Evolutionary conservation across 352 stramenopile species (phyloP), one percentile per base, ranked within the genome.

Genomic region (Globisporangium takayamanum): DNA sequence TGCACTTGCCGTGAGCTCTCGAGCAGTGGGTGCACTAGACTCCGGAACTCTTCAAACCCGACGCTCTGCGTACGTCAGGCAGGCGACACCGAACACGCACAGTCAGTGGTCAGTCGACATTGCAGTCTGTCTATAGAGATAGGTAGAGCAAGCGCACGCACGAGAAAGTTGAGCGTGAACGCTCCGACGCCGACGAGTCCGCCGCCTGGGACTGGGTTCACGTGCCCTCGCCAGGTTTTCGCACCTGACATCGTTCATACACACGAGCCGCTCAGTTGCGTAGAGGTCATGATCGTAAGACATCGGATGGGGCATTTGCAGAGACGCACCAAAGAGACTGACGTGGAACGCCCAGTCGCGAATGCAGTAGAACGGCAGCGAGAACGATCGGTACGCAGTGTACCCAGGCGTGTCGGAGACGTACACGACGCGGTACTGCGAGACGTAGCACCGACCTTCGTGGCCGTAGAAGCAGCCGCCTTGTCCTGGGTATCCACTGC

Each of bases 401-500:
- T 68, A 66, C 3, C 57, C 63, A 0, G 53, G 28, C 11, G 51
- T 56, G 25, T 84, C 63, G 25, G 80, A 80, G 18, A 92, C 78
- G 44, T 80, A 88, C 18, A 92, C 83, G 33, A 83, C 55, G 37
- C 83, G 78, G 62, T 92, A 92, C 60, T 92, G 83, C 16, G 83
- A 92, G 18, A 89, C 68, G 59, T 84, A 90, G 59, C 80, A 89
- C 42, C 72, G 65, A 6, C 83, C 83, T 66, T 83, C 63, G 28
- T 78, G 71, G 20, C 83, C 75, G 58, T 88, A 90, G 65, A 90
- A 92, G 63, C 80, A 92, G 47, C 83, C 80, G 54, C 83, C 83
- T 63, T 90, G 72, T n/a, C 83, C 83, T 25, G 83, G 83, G 63
- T 92, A 92, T 6, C 83, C 80, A 67, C 83, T 92, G 48, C 30